These are phyloP conservation scores for Thermothielavioides terrestris DNA, from an alignment of 495 filamentous ascomycete genomes.

Conservation along the genomic window DNA sequence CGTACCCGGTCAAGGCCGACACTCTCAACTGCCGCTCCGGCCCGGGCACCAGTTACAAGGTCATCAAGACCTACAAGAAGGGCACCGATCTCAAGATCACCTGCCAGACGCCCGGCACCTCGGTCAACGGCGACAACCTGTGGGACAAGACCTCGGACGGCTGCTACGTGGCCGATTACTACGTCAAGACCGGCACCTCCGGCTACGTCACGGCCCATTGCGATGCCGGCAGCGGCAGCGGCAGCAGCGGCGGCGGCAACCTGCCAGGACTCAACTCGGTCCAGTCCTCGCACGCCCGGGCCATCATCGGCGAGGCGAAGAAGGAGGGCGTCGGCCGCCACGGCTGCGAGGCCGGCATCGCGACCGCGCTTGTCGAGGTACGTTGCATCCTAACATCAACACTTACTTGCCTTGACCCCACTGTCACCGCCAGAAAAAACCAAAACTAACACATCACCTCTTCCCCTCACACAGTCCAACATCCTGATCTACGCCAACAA, in stretches of 20 bases:
- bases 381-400: not conserved
- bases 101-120: no score
- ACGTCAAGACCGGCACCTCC: no score
- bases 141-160: no score
- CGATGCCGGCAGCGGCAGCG: not conserved
- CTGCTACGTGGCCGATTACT: no score
- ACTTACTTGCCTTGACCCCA: not conserved
- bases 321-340: not conserved
- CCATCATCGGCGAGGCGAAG: not conserved
- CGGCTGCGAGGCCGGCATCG: not conserved
- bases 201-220: no score
- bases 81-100: no score
- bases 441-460: not conserved
- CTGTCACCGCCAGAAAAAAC: not conserved
- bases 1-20: no score
- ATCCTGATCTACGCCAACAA: not conserved
- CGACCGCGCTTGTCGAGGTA: not conserved
- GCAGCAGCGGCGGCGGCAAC: not conserved
- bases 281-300: not conserved
- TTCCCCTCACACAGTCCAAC: not conserved
- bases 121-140: no score
- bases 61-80: no score
- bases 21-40: no score
- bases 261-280: not conserved
- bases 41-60: no score